Evolutionary conservation across 2,329 filamentous ascomycete species (phyloP), one percentile per base, ranked within the genome.

Genomic region (Sporothrix humicola): DNA sequence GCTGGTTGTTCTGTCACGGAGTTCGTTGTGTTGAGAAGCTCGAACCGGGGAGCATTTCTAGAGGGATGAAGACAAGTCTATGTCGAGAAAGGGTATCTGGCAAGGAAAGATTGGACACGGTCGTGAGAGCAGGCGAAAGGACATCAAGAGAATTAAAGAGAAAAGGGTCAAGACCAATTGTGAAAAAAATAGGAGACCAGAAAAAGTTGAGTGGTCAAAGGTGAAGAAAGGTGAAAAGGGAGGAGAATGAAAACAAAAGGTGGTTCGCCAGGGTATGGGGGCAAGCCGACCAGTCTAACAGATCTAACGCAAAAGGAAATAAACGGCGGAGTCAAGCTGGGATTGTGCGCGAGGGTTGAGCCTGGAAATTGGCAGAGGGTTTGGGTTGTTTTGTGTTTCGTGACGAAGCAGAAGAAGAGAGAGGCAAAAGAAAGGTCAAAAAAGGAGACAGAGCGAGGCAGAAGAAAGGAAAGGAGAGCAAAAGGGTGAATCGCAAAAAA

Each of bases 231-330:
- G 54, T 59, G 69, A 61, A 42, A 26, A 12, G 42, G 31, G 31
- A 50, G 37, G 54, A 59, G 17, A 71, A 50, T 61, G 54, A 46
- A 59, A 59, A 71, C 42, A 44, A 70, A 10, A 66, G 42, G 26
- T 17, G 42, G 26, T 17, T 52, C 20, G 23, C 20, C 17, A 37
- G 48, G 48, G 3, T 42, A 37, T 54, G 37, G 44, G 50, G 50
- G 4, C 13, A 56, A 26, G 26, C 9, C 20, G n/a, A n/a, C 10
- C n/a, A n/a, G 44, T 23, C 42, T 46, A 37, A 44, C 9, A 58
- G 37, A 58, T 52, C 52, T 48, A 48, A 59, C 68, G 52, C 68
- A 58, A 26, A 58, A 56, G 48, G 66, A 71, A 59, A 61, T 48
- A 48, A 46, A 59, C 20, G 20, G 54, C 37, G 69, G 42, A 48